These are phyloP conservation scores for Sporothrix schenckii DNA, from an alignment of 2,329 filamentous ascomycete species.

Conservation along the genomic window DNA sequence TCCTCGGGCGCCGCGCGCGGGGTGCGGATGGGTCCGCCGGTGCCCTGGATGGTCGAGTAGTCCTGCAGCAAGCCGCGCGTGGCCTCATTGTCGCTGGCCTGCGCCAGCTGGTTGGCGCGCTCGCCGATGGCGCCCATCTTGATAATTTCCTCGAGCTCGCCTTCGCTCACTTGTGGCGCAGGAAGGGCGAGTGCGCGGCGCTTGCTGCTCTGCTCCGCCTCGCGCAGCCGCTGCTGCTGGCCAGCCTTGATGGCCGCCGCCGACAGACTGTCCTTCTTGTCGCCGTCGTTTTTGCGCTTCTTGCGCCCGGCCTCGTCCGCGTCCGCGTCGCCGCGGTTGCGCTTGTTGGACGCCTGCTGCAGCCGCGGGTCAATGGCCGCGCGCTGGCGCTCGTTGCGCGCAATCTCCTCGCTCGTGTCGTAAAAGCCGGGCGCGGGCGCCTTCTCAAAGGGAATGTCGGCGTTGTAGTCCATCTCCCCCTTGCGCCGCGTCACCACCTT, in stretches of 20 bases:
- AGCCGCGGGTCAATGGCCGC: constrained; percentile 87
- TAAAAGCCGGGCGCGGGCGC: constrained; percentile 87
- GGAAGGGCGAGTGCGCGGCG: constrained; percentile 80
- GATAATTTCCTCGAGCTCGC: constrained; percentile 93
- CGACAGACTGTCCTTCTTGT: constrained; percentile 76
- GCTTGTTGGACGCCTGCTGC: constrained; percentile 80
- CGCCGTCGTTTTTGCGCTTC: constrained; percentile 87
- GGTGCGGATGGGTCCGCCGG: constrained; percentile 80
- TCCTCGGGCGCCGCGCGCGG: constrained; percentile 89
- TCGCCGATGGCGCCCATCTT: constrained; percentile 98
- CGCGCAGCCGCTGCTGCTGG: constrained; percentile 89
- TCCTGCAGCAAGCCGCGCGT: constrained; percentile 85
- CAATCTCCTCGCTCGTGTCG: constrained; percentile 83
- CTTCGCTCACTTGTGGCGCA: constrained; percentile 86
- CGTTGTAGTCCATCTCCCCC: constrained; percentile 99
- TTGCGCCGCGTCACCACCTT: constrained; percentile 89
- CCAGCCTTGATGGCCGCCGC: constrained; percentile 88
- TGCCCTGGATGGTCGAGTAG: constrained; percentile 76
- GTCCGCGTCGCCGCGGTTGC: constrained; percentile 82
- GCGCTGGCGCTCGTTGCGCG: constrained; percentile 79
- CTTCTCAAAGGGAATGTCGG: constrained; percentile 97
- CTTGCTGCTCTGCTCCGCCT: constrained; percentile 97
- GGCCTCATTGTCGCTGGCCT: constrained; percentile 78
- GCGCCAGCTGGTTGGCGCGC: constrained; percentile 73
- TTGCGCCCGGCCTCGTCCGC: constrained; percentile 50